These are phyloP conservation scores for Oryza meridionalis DNA, from an alignment of 176 grass and related monocot species.

Conservation along the genomic window DNA sequence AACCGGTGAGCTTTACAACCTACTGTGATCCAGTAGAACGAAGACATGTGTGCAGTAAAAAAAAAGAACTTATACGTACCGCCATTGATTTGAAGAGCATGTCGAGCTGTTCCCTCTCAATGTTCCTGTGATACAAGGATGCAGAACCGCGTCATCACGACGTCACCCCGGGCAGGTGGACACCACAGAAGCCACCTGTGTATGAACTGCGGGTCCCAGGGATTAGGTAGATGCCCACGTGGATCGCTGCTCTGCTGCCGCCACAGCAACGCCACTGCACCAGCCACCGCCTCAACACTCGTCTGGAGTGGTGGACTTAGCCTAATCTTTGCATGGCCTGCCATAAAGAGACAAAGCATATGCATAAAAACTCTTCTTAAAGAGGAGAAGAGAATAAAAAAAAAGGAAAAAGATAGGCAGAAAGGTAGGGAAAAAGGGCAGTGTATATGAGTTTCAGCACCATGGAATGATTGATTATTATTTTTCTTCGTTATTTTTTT, in stretches of 20 bases:
- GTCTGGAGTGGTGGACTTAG: constrained; percentile 34
- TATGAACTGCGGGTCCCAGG: constrained; percentile 13
- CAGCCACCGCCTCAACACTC: constrained; percentile 29
- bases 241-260: constrained; percentile 19
- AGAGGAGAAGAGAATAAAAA: constrained; percentile 27
- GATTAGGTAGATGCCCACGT: constrained; percentile 34
- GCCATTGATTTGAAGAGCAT: constrained; percentile 21
- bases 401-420: background rate
- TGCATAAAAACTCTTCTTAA: constrained; percentile 42
- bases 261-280: constrained; percentile 22
- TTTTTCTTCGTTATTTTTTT: background rate
- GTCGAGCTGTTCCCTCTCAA: constrained; percentile 2
- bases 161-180: constrained; percentile 17
- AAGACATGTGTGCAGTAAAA: constrained; percentile 17
- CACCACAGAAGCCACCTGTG: constrained; percentile 21
- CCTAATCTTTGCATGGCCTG: constrained; percentile 40
- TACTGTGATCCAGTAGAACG: background rate
- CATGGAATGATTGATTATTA: constrained; percentile 44
- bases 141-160: constrained; percentile 41
- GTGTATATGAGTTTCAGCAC: constrained; percentile 41
- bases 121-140: constrained; percentile 7
- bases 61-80: background rate
- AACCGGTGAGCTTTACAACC: background rate
- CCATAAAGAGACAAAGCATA: constrained; percentile 39
- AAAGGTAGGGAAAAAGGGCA: constrained; percentile 23